These are phyloP conservation scores for Phytophthora parvispora DNA, from an alignment of 352 stramenopile species.

Conservation along the genomic window DNA sequence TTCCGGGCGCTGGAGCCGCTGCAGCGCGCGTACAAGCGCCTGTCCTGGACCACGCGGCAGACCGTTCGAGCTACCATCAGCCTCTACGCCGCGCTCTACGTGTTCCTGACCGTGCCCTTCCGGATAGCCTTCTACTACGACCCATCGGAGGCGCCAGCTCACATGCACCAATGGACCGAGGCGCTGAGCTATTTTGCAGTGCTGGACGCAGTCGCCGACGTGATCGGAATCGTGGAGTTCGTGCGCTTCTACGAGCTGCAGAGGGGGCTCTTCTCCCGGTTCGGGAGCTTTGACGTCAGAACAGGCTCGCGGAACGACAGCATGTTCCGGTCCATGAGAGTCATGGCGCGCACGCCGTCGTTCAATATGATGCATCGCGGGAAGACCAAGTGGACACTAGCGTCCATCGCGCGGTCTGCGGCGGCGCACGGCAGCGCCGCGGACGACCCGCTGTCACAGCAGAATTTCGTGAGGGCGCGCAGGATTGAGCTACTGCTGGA, in stretches of 20 bases:
- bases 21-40: slow-evolving; percentile 13
- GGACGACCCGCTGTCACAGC: slow-evolving; percentile 3
- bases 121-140: slow-evolving; percentile 36
- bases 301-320: not conserved
- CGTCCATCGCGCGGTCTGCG: slow-evolving; percentile 4
- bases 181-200: slow-evolving; percentile 17
- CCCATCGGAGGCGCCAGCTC: not conserved
- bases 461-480: slow-evolving; percentile 10
- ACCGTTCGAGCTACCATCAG: slow-evolving; percentile 18
- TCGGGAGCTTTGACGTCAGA: slow-evolving; percentile 15
- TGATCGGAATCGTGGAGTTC: slow-evolving; percentile 26
- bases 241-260: slow-evolving; percentile 16
- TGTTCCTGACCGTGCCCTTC: slow-evolving; percentile 29
- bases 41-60: slow-evolving; percentile 20
- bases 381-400: slow-evolving; percentile 31
- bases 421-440: not conserved
- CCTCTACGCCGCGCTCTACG: slow-evolving; percentile 21
- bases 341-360: slow-evolving; percentile 8
- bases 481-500: slow-evolving; percentile 62
- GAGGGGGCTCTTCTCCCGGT: slow-evolving; percentile 5
- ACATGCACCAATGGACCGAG: slow-evolving; percentile 11
- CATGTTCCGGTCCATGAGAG: not conserved
- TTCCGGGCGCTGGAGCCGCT: too few species aligned
- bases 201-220: slow-evolving; percentile 18
- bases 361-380: slow-evolving; percentile 2